phyloP scores from a whole-genome alignment of 768 basidiomycete species.

The Suillus alpinus region DNA sequence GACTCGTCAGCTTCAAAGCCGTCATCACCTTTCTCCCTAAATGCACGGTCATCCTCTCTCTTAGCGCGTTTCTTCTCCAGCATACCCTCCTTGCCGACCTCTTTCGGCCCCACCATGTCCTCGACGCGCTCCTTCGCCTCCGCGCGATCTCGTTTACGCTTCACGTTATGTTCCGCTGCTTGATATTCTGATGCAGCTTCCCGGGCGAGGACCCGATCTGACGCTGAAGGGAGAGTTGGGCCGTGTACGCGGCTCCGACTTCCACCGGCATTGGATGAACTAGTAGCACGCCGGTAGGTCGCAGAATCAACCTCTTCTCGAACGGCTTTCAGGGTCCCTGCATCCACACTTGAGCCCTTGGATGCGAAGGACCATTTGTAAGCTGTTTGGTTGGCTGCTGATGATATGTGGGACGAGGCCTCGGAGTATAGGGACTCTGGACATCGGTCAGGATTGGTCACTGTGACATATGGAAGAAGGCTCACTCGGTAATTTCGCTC shows the following conservation, averaged over 20 bases:
- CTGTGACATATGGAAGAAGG: not conserved
- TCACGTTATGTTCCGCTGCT: slow-evolving; percentile 49
- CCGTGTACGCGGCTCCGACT: slow-evolving; percentile 51
- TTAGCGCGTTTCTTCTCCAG: slow-evolving; percentile 81
- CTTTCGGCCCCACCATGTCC: slow-evolving; percentile 77
- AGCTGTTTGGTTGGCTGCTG: slow-evolving; percentile 68
- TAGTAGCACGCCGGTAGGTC: slow-evolving; percentile 31
- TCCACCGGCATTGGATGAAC: slow-evolving; percentile 13
- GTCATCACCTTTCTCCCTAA: slow-evolving; percentile 71
- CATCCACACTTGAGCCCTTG: slow-evolving; percentile 58
- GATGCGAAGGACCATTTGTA: slow-evolving; percentile 89
- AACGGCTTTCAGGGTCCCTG: slow-evolving; percentile 52
- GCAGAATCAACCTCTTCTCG: slow-evolving; percentile 56
- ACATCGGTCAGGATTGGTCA: not conserved
- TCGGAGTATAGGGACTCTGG: slow-evolving; percentile 60
- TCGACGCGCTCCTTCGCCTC: slow-evolving; percentile 71
- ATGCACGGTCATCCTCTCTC: slow-evolving; percentile 67
- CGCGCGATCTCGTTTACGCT: slow-evolving; percentile 65
- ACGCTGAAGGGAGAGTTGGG: slow-evolving; percentile 64
- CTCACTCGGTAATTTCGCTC: slow-evolving; percentile 66
- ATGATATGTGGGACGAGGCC: slow-evolving; percentile 49
- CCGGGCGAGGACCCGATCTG: slow-evolving; percentile 67
- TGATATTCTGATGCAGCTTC: slow-evolving; percentile 57
- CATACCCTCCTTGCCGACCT: slow-evolving; percentile 79
- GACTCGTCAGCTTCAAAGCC: slow-evolving; percentile 77